A percentile compares a stretch with the other conserved stretches of the same genome.
Conservation (phyloP, 2,329 filamentous ascomycete species). For the Lomentospora prolificans region DNA sequence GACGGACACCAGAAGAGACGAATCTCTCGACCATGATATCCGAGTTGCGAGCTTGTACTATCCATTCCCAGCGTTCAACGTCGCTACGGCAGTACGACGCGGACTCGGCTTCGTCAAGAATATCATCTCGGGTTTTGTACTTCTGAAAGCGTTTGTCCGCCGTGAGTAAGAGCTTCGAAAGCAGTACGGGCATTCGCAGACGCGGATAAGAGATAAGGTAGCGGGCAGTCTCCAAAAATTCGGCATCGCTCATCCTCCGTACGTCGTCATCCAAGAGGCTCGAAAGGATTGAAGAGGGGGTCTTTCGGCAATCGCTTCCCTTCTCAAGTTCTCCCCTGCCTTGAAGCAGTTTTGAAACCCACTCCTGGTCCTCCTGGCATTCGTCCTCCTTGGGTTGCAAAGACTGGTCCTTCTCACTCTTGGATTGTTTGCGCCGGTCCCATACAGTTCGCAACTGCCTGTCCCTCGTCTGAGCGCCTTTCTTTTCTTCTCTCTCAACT, state of each 20-base stretch:
- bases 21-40: not conserved
- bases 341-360: not conserved
- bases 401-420: not conserved
- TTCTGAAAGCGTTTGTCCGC: not conserved
- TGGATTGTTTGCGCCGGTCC: not conserved
- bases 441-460: not conserved
- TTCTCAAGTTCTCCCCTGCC: not conserved
- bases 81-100: not conserved
- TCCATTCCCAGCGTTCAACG: constrained; percentile 1
- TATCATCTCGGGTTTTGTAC: not conserved
- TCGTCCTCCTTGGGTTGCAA: not conserved
- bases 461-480: not conserved
- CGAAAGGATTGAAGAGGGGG: not conserved
- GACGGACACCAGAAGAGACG: not conserved
- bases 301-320: not conserved
- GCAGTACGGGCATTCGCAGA: not conserved
- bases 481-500: not conserved
- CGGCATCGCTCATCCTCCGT: not conserved
- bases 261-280: not conserved
- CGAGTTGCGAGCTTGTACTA: constrained; percentile 1
- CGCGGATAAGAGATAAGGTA: not conserved
- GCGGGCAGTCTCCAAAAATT: not conserved
- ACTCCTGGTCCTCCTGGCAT: not conserved
- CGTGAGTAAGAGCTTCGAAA: not conserved
- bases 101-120: not conserved